phyloP scores from a whole-genome alignment of 1,284 basidiomycete species.

The Salmacisia buchloeana region DNA sequence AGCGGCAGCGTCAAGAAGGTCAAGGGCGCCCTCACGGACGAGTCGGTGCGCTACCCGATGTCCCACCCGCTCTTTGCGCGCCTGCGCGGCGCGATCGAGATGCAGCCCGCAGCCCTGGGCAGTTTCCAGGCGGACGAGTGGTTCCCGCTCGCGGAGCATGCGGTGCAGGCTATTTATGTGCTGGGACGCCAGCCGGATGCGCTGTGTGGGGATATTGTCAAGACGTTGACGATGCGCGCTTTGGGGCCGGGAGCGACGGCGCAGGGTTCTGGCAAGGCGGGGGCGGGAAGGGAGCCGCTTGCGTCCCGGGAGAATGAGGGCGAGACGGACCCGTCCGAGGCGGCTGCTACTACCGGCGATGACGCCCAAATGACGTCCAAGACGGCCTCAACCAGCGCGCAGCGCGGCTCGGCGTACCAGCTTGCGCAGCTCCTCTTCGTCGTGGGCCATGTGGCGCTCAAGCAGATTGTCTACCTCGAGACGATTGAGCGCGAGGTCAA shows the following conservation, averaged over 20 bases:
- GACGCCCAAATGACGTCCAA: not conserved
- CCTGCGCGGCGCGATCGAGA: constrained; percentile 65
- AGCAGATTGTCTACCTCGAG: constrained; percentile 94
- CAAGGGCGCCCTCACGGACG: constrained; percentile 75
- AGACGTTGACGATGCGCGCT: constrained; percentile 68
- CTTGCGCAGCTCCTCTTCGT: constrained; percentile 87
- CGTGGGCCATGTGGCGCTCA: constrained; percentile 93
- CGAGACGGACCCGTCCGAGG: not conserved
- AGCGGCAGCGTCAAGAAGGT: constrained; percentile 95
- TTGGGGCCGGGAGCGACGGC: constrained; percentile 57
- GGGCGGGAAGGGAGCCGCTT: not conserved
- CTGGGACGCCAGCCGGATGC: constrained; percentile 88
- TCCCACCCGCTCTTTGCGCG: constrained; percentile 77
- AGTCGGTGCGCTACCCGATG: constrained; percentile 81
- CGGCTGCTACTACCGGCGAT: constrained; percentile 1
- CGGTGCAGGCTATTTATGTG: constrained; percentile 90
- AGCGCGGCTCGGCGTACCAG: constrained; percentile 62
- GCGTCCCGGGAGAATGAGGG: not conserved
- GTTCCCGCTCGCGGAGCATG: constrained; percentile 92
- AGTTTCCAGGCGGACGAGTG: constrained; percentile 42
- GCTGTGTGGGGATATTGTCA: constrained; percentile 75
- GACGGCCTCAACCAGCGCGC: not conserved
- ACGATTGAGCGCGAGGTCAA: constrained; percentile 96
- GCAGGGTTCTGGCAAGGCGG: constrained; percentile 5
- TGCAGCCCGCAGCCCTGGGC: constrained; percentile 20